Base-by-base conservation (phyloP, 1,139 yeast species). In the Pichia terricola region DNA sequence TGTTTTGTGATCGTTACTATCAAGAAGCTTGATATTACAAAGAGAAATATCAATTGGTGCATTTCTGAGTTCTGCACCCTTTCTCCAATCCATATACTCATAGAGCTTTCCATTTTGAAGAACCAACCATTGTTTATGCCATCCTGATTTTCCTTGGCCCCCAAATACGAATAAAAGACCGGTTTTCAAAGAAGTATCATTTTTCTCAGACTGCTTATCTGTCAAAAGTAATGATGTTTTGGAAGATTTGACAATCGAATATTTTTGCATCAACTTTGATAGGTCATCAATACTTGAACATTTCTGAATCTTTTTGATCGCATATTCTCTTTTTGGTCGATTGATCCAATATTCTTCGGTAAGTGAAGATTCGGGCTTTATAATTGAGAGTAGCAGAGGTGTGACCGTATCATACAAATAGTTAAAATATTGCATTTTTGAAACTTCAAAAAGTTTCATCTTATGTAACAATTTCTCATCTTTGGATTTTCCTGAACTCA, bases 61-160 rank as follows among this genome's bases (percentile, higher is more conserved):
- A 50, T 78, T 76, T 45, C 84, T 79, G 16, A 80, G 73, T 28
- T 72, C 75, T 10, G 70, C 66, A 41, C 88, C 87, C 47, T 73
- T 81, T 57, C 89, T 74, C 95, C 95, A 86, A 61, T 85, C 89
- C 38, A 85, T 72, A 59, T 76, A 86, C 58, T 86, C 95, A 42
- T 72, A 70, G 35, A 86, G 65, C 49, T 72, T 74, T 1, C 94
- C 91, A 25, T 76, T 75, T 25, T 74, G 73, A 42, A 86, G 66
- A 0, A 80, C 87, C 1, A 87, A 86, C 94, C 95, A 85, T 61
- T 83, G 89, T 56, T 86, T 86, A 61, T 87, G 95, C 96, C 95
- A 87, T 3, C 86, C 85, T 32, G 75, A 77, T 53, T 81, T 83
- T 9, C 85, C 84, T 48, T 80, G 78, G 2, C 88, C 88, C 2